Evolutionary conservation across 192 early-diverging fungal genomes (phyloP).

Genomic region (Backusella westeae): DNA sequence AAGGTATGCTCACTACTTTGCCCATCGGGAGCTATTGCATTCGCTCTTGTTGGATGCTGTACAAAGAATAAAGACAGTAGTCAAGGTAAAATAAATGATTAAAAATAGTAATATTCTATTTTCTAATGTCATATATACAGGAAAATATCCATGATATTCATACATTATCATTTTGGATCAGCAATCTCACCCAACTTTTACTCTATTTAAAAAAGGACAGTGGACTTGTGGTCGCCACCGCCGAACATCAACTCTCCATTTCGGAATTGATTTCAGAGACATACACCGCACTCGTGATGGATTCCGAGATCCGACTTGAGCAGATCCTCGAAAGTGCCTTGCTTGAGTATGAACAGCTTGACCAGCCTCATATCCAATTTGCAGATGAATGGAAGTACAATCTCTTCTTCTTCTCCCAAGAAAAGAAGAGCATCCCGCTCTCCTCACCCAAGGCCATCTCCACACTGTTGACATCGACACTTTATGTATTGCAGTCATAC

Average conservation of each 20-base stretch:
- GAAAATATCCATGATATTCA: conserved; percentile 51
- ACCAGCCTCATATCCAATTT: conserved; percentile 59
- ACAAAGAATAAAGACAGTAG: conserved; percentile 52
- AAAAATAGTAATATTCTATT: not conserved
- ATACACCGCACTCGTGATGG: conserved; percentile 60
- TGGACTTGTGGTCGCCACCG: conserved; percentile 66
- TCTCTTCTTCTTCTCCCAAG: not conserved
- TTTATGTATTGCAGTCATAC: conserved; percentile 69
- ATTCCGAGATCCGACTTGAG: conserved; percentile 65
- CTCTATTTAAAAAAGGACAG: conserved; percentile 88
- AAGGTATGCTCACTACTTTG: conserved; percentile 84
- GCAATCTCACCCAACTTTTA: conserved; percentile 79
- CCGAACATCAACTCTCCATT: conserved; percentile 73
- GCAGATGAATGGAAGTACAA: conserved; percentile 52
- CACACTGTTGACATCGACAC: conserved; percentile 63
- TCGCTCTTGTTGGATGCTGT: conserved; percentile 61
- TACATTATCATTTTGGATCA: conserved; percentile 78
- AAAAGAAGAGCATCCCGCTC: conserved; percentile 14
- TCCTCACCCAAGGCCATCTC: conserved; percentile 70
- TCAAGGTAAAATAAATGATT: conserved; percentile 40
- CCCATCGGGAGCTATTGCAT: conserved; percentile 69
- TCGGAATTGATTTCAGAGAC: conserved; percentile 79
- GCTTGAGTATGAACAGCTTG: conserved; percentile 69
- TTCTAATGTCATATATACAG: conserved; percentile 23
- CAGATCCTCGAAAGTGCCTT: conserved; percentile 64